Base-by-base conservation (phyloP, 139 green algal genomes). In the Spirogloea muscicola region DNA sequence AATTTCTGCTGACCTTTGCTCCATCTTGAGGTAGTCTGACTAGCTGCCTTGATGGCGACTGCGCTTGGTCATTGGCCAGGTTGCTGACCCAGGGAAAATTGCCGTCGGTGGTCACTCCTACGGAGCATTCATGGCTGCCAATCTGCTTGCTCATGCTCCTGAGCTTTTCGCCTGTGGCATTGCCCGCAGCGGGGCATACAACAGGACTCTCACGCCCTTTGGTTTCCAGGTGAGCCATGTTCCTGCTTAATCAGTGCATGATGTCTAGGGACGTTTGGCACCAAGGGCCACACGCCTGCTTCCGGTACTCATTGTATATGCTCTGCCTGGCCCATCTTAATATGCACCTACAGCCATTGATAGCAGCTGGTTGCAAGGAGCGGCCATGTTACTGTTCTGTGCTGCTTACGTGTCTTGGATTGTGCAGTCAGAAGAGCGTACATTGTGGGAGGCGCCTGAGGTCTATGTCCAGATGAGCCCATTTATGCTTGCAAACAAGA, bases 171-270 rank as follows among this genome's bases (percentile, higher is more conserved):
- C 87, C 6, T 95, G 89, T 57, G 95, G 85, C 67, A 92, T 97
- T 46, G 90, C 90, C 0, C 52, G 74, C n/a, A 83, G 58, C 49
- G 84, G 80, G 3, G 84, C 84, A 0, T 88, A 88, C 73, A 88
- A 88, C 66, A 73, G 82, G 59, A 98, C 95, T 2, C 86, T 99
- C 29, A 99, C 95, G 3, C 95, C 95, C 0, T 98, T 98, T 83
- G 90, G 92, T 3, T 99, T 99, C 84, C 83, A 89, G 74, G 68
- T 84, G 31, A 42, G 33, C 36, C 21, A 31, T 70, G 18, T 10
- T 57, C 21, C 48, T 57, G 27, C 2, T 58, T 58, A 3, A 3
- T 58, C n/a, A n/a, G n/a, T n/a, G n/a, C n/a, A n/a, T n/a, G n/a
- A n/a, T n/a, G n/a, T n/a, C n/a, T n/a, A n/a, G n/a, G n/a, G n/a